Evolutionary conservation across 805 yeast genomes (phyloP).

Genomic region (Clavispora vitiphila): DNA sequence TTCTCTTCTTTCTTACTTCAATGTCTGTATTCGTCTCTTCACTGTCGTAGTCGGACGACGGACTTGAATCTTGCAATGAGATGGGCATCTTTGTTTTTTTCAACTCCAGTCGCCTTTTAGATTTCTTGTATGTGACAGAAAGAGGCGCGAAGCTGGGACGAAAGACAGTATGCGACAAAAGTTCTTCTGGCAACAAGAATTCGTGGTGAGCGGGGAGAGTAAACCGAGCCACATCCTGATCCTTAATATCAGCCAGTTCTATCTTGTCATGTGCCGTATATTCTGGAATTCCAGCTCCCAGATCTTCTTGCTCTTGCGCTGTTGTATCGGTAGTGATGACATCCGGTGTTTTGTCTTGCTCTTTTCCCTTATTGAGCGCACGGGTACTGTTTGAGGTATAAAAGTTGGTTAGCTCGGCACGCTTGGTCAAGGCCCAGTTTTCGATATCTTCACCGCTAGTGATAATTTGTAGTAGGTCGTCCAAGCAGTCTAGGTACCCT

Average conservation of each 20-base stretch:
- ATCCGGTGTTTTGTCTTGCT: not conserved
- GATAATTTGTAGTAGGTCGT: conserved; percentile 46
- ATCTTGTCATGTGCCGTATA: not conserved
- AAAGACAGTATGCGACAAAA: conserved; percentile 25
- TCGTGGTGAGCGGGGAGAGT: conserved; percentile 24
- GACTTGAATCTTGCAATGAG: not conserved
- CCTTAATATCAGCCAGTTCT: not conserved
- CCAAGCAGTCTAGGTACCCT: conserved; percentile 60
- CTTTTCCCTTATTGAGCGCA: conserved; percentile 3
- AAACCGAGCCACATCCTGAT: not conserved
- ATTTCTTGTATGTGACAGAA: conserved; percentile 28
- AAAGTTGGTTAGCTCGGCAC: conserved; percentile 35
- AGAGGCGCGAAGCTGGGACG: conserved; percentile 34
- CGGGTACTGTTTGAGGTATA: not conserved
- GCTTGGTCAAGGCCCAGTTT: conserved; percentile 47
- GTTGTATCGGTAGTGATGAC: too few relatives aligned
- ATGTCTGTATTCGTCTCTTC: conserved; percentile 13
- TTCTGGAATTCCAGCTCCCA: not conserved
- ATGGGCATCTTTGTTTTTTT: conserved; percentile 4
- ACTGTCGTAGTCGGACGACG: conserved; percentile 19
- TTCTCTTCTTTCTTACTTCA: conserved; percentile 6
- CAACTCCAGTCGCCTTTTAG: conserved; percentile 4
- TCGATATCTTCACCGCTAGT: conserved; percentile 43
- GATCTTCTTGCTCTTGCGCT: too few relatives aligned
- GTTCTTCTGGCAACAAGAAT: conserved; percentile 26